Conservation (phyloP, 306 rosid genomes). For the Casuarina cunninghamiana region DNA sequence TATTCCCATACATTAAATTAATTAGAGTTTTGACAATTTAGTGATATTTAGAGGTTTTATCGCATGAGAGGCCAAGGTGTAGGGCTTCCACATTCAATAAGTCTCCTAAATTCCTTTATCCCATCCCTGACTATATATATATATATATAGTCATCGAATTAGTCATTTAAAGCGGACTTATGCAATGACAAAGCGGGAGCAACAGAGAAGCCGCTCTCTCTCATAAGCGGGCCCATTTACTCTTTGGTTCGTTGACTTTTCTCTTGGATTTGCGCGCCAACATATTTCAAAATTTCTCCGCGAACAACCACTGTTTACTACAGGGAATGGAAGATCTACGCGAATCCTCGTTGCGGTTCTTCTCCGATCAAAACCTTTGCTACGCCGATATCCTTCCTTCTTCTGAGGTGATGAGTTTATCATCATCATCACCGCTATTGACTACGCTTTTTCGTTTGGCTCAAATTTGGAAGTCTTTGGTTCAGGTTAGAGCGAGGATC, state of each 20-base stretch:
- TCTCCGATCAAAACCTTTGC: constrained; percentile 77
- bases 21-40: too few relatives aligned
- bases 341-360: constrained; percentile 58
- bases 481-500: constrained; percentile 75
- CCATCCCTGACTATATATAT: too few relatives aligned
- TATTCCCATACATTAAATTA: too few relatives aligned
- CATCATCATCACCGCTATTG: not conserved
- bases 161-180: too few relatives aligned
- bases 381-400: constrained; percentile 71
- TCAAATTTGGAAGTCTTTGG: constrained; percentile 1
- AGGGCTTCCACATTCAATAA: too few relatives aligned
- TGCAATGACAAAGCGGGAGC: too few relatives aligned
- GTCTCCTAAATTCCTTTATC: too few relatives aligned
- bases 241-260: not conserved
- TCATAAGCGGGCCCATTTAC: too few relatives aligned
- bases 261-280: constrained; percentile 24
- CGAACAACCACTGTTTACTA: not conserved
- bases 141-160: too few relatives aligned
- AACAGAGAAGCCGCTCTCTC: too few relatives aligned
- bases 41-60: too few relatives aligned
- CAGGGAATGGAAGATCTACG: constrained; percentile 49
- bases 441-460: not conserved
- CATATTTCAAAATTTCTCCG: constrained; percentile 2
- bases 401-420: constrained; percentile 37
- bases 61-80: too few relatives aligned